phyloP scores from a whole-genome alignment of 495 filamentous ascomycete species.

The Glarea lozoyensis region DNA sequence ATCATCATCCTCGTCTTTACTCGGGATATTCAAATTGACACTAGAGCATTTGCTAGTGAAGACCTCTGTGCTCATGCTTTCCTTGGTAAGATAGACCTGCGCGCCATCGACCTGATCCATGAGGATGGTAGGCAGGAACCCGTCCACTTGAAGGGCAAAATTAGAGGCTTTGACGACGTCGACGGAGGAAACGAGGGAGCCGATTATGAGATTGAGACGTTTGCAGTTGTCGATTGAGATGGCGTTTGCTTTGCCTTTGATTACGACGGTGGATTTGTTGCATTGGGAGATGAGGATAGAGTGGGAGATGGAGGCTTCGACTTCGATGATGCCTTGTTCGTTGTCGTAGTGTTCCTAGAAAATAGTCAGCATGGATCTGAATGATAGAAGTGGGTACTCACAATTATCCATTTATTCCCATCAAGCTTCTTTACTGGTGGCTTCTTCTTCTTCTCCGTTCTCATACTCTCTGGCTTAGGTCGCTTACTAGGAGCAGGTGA shows the following conservation, averaged over 20 bases:
- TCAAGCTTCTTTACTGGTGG: conserved; percentile 86
- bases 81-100: conserved; percentile 71
- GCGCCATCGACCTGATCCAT: conserved; percentile 92
- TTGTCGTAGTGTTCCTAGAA: conserved; percentile 81
- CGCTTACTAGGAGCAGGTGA: conserved; percentile 81
- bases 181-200: conserved; percentile 80
- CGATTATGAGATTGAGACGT: conserved; percentile 76
- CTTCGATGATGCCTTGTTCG: conserved; percentile 55
- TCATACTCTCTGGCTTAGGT: conserved; percentile 92
- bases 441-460: conserved; percentile 87
- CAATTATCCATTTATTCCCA: conserved; percentile 90
- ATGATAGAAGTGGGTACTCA: conserved; percentile 26
- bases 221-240: conserved; percentile 86
- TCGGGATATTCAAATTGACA: conserved; percentile 75
- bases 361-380: conserved; percentile 3
- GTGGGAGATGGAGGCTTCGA: conserved; percentile 72
- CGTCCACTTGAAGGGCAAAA: conserved; percentile 84
- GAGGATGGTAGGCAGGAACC: conserved; percentile 73
- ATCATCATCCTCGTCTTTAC: conserved; percentile 65
- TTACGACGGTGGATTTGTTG: conserved; percentile 78
- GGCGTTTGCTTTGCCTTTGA: conserved; percentile 89
- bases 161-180: conserved; percentile 91
- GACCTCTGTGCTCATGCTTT: conserved; percentile 68
- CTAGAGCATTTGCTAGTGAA: conserved; percentile 78
- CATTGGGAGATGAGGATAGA: conserved; percentile 88